phyloP scores from a whole-genome alignment of 192 early-diverging fungal genomes.

The Backusella australiensis region DNA sequence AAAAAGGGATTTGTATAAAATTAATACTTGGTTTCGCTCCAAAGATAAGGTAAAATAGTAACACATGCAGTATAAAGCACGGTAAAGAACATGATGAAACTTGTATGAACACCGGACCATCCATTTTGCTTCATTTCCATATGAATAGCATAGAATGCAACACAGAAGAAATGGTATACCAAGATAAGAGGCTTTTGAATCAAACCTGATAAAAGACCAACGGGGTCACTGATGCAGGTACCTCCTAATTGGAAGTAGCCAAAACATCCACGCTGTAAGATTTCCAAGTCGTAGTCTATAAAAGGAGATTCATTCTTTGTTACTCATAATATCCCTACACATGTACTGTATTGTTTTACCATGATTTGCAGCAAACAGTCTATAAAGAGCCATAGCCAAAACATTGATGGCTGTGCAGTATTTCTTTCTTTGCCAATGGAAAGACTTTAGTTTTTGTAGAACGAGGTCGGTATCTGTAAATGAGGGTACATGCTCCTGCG shows the following conservation, averaged over 20 bases:
- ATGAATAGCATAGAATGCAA: slow-evolving; percentile 72
- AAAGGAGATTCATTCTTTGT: slow-evolving; percentile 1
- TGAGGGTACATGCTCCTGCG: slow-evolving; percentile 40
- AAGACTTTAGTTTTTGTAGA: slow-evolving; percentile 51
- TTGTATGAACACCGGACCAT: slow-evolving; percentile 44
- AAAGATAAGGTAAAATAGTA: slow-evolving; percentile 43
- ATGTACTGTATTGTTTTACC: slow-evolving; percentile 40
- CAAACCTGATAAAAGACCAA: slow-evolving; percentile 84
- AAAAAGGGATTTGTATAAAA: not conserved
- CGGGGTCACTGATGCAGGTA: slow-evolving; percentile 74
- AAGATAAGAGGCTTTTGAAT: slow-evolving; percentile 72
- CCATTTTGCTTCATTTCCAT: slow-evolving; percentile 47
- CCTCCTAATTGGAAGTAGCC: slow-evolving; percentile 86
- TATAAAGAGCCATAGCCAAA: slow-evolving; percentile 88
- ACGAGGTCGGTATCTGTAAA: slow-evolving; percentile 48
- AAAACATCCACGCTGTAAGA: slow-evolving; percentile 85
- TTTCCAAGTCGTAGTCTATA: slow-evolving; percentile 65
- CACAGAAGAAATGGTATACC: slow-evolving; percentile 89
- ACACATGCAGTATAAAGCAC: slow-evolving; percentile 54
- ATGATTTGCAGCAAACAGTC: slow-evolving; percentile 82
- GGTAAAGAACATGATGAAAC: slow-evolving; percentile 48
- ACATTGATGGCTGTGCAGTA: slow-evolving; percentile 82
- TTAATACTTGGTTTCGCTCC: slow-evolving; percentile 27
- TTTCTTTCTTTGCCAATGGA: slow-evolving; percentile 80
- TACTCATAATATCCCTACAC: not conserved